Evolutionary conservation across 345 rosid genomes (phyloP), one percentile per base, ranked within the genome.

Genomic region (Arabidopsis arenosa): DNA sequence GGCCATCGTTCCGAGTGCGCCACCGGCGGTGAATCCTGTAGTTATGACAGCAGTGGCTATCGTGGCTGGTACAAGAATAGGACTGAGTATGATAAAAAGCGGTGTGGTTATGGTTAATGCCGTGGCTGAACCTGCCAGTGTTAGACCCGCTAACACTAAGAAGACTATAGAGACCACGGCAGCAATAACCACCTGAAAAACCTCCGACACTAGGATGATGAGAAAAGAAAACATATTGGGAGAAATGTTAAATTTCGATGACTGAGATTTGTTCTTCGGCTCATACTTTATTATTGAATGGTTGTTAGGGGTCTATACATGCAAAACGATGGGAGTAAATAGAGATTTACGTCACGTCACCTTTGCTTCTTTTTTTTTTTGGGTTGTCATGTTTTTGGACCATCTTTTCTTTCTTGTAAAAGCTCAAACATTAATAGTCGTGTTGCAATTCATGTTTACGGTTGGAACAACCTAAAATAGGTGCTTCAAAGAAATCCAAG

Each of bases 81-180:
- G 97, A 78, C 96, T 92, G 91, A 85, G 87, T 26, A 90, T 82
- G 77, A 92, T 83, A 52, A 92, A 72, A 63, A 92, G 81, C 2
- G 96, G 97, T 10, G 92, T 86, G 67, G 86, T 90, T 6, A 88
- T 67, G 68, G 87, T 82, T 67, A 92, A 83, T 4, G 72, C 87
- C 43, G 86, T 87, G 45, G 91, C 92, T 0, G 94, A 87, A 49
- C 85, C 90, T 3, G 81, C 84, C 0, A 92, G 79, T 53, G 78
- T 87, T 65, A 90, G 66, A 23, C 90, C 88, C 3, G 96, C 87
- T 28, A 90, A 88, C 18, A 83, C 52, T 13, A 88, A 77, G 28
- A 88, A 86, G 49, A 87, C 85, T 2, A 90, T 87, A 7, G 90
- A 90, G 0, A 86, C 87, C 1, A 88, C 79, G 72, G 55, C 88